Evolutionary conservation across 208 protist species (phyloP), one percentile per base, ranked within the genome.

Genomic region (Endotrypanum monterogeii): DNA sequence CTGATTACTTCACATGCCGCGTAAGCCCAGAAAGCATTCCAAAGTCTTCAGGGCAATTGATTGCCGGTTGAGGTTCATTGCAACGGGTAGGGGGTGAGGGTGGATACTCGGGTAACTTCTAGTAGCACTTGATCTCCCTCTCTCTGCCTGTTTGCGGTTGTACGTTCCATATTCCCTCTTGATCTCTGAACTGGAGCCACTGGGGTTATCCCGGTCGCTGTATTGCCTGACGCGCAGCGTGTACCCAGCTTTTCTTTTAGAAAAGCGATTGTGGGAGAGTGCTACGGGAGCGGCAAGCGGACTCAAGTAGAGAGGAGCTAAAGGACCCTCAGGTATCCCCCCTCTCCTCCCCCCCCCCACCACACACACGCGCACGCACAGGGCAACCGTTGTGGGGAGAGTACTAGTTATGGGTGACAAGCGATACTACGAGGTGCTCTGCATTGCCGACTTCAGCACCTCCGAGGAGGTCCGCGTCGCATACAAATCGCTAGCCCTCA

Each of bases 401-500:
- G 9, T 48, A 39, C 23, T 65, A 9, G 30, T 44, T 20, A 70
- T 70, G 63, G 69, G 72, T n/a, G 65, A 68, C 35, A 18, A 58
- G 39, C 82, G 83, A 16, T 80, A 93, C 25, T 99, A 99, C 68
- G 86, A 94, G 61, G 84, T 96, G 6, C 73, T 99, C 4, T 80
- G 89, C 57, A 79, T 99, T 25, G 54, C 83, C 37, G 78, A 94
- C 73, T 97, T 96, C 75, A 98, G 96, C 51, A 76, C 79, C 30
- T 69, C 78, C 28, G 90, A 94, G 14, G 91, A 96, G 60, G 95
- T 99, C 32, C 98, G 98, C 16, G 86, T 82, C 37, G 94, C 93
- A 14, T 99, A 99, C 83, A 94, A 96, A 58, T 82, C 94, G 20
- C 76, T 98, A n/a, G 97, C 95, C 8, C 83, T 98, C 11, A 89